These are phyloP conservation scores for Apiotrichum gamsii DNA, from an alignment of 1,284 basidiomycete genomes.

Conservation along the genomic window DNA sequence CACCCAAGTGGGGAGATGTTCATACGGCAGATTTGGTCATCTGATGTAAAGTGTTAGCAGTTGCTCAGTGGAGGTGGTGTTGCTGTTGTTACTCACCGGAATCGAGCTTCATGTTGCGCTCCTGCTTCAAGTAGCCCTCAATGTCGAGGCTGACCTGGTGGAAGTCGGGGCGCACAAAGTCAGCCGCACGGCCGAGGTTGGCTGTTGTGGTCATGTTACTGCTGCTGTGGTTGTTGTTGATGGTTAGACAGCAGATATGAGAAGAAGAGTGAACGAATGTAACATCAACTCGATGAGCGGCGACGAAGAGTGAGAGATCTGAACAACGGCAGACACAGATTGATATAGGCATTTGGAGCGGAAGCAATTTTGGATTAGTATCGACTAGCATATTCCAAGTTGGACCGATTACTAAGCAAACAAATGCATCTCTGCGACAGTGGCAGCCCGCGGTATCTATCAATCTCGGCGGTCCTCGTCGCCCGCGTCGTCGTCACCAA, in stretches of 20 bases:
- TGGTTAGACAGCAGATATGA: not conserved
- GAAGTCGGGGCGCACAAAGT: constrained; percentile 80
- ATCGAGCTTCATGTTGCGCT: constrained; percentile 83
- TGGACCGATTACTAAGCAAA: constrained; percentile 6
- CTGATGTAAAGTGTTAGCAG: constrained; percentile 48
- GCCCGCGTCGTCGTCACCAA: no score
- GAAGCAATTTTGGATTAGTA: constrained; percentile 1
- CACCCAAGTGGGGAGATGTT: constrained; percentile 73
- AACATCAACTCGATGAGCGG: no score
- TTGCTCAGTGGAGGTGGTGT: not conserved
- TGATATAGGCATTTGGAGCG: no score
- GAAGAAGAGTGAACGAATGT: no score
- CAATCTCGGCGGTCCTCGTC: not conserved
- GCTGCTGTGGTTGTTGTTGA: not conserved
- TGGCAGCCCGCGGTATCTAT: not conserved
- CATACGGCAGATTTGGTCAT: constrained; percentile 84
- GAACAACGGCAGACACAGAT: no score
- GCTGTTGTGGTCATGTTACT: constrained; percentile 13
- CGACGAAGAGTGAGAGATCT: no score
- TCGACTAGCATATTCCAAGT: no score
- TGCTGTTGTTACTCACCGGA: constrained; percentile 56
- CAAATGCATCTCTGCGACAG: no score
- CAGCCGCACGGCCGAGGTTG: constrained; percentile 46
- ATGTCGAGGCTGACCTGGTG: constrained; percentile 85
- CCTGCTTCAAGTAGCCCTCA: constrained; percentile 75